A percentile compares a stretch with the other conserved stretches of the same genome.
These are phyloP conservation scores for Epichloe typhina DNA, from an alignment of 2,329 filamentous ascomycete genomes.

Conservation along the genomic window DNA sequence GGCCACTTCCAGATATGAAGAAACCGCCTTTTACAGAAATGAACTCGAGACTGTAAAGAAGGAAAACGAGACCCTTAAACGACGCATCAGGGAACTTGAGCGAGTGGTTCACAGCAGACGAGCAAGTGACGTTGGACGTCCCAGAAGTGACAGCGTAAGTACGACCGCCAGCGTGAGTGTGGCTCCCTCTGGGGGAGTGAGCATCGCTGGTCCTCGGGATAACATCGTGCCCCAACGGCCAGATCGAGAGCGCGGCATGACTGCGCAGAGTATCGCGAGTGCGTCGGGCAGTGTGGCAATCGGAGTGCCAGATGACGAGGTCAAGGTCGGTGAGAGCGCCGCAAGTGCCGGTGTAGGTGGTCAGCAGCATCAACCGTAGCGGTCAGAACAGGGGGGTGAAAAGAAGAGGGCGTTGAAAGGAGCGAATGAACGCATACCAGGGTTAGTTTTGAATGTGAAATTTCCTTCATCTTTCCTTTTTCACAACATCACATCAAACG, in stretches of 20 bases:
- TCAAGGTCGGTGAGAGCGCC: slow-evolving; percentile 49
- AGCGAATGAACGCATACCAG: not conserved
- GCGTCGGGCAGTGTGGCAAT: slow-evolving; percentile 32
- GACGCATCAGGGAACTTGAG: slow-evolving; percentile 49
- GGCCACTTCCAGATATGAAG: slow-evolving; percentile 47
- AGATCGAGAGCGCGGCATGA: slow-evolving; percentile 30
- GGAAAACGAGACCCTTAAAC: slow-evolving; percentile 50
- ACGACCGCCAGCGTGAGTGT: slow-evolving; percentile 37
- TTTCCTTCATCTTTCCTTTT: not conserved
- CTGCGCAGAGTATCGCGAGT: slow-evolving; percentile 31
- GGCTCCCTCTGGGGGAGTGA: slow-evolving; percentile 23
- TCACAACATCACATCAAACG: not conserved
- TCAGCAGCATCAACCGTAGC: slow-evolving; percentile 1
- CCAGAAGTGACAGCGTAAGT: slow-evolving; percentile 39
- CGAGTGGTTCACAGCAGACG: slow-evolving; percentile 35
- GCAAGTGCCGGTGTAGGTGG: slow-evolving; percentile 28
- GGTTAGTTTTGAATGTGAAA: not conserved
- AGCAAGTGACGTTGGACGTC: slow-evolving; percentile 31
- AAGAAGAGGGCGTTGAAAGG: not conserved
- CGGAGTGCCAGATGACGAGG: slow-evolving; percentile 45
- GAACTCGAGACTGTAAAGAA: slow-evolving; percentile 49
- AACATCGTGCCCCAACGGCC: slow-evolving; percentile 14
- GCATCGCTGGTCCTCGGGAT: slow-evolving; percentile 33
- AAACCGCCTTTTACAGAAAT: slow-evolving; percentile 44
- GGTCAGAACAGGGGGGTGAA: not conserved